Base-by-base conservation (phyloP, 2,329 filamentous ascomycete species). In the Botrytis medusae region DNA sequence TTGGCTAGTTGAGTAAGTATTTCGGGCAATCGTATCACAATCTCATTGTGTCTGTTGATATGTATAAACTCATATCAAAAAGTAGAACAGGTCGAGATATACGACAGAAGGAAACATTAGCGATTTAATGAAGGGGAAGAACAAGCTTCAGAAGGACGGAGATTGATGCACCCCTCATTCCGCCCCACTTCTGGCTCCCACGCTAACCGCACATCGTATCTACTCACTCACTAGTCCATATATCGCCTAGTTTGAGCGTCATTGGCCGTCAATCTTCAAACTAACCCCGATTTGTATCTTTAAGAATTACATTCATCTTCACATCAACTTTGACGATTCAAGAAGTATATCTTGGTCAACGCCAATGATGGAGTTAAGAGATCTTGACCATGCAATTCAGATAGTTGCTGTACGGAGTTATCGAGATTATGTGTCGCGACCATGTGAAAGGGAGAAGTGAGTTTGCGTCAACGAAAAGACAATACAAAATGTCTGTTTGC, bases 121-220 rank as follows among this genome's bases (percentile, higher is more conserved):
- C 70, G 70, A 72, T 34, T 25, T 48, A 12, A 44, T 62, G 44
- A 64, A 71, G 57, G 34, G 42, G 34, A 40, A 42, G 29, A 72
- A 18, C 6, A 29, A 44, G 46, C 34, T 32, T 32, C 48, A 59
- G 14, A 25, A 48, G 1, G 5, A 51, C 29, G 34, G 32, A 65
- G n/a, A 29, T 69, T 10, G 18, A 57, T 57, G 32, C 2, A 32
- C 12, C 34, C 46, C 42, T 46, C n/a, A 18, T 42, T 14, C 7
- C 9, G 29, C 37, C 48, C 62, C 70, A 59, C 62, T 44, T 46
- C 62, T 37, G 20, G 20, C n/a, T 1, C 14, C n/a, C 18, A 59
- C 70, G 46, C 61, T 67, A 67, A 72, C 70, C 61, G 42, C n/a
- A 14, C 22, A 42, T 67, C 70, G 70, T 72, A 72, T 59, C 59